A percentile compares a stretch with the other conserved stretches of the same genome.
These are phyloP conservation scores for Limtongozyma cylindracea DNA, from an alignment of 805 yeast species.

Conservation along the genomic window DNA sequence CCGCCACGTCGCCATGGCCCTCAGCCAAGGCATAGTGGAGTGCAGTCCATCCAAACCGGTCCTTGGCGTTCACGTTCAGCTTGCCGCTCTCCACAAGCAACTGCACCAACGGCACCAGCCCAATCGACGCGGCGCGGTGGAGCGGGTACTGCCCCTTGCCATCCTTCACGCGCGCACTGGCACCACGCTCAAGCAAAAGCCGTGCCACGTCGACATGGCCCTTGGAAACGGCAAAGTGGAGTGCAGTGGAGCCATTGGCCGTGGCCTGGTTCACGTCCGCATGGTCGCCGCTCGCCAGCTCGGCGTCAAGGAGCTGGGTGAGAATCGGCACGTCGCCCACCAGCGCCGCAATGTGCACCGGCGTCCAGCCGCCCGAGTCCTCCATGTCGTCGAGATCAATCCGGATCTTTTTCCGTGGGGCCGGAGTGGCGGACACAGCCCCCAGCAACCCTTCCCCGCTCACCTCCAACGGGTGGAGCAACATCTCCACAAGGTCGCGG, in stretches of 20 bases:
- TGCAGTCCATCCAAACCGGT: constrained; percentile 60
- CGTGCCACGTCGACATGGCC: constrained; percentile 25
- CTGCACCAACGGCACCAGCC: constrained; percentile 30
- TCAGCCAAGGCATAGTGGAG: constrained; percentile 81
- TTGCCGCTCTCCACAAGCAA: constrained; percentile 23
- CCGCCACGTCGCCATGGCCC: constrained; percentile 62
- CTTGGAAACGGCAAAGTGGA: constrained; percentile 61
- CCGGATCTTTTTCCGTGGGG: too few relatives aligned
- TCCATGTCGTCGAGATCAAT: constrained; percentile 39
- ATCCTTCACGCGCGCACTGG: constrained; percentile 44
- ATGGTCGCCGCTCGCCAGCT: too few relatives aligned
- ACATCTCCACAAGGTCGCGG: constrained; percentile 20
- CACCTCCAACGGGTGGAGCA: too few relatives aligned
- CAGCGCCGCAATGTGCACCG: constrained; percentile 62
- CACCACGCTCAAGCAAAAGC: constrained; percentile 26
- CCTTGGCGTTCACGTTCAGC: constrained; percentile 45
- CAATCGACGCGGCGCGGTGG: constrained; percentile 68
- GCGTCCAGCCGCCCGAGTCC: constrained; percentile 78
- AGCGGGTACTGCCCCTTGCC: constrained; percentile 37
- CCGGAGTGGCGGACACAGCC: too few relatives aligned
- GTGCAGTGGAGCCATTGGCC: constrained; percentile 44
- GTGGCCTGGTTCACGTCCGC: constrained; percentile 25
- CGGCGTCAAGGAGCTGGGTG: constrained; percentile 20
- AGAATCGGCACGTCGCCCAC: constrained; percentile 36
- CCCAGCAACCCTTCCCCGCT: too few relatives aligned